Evolutionary conservation across 2,329 filamentous ascomycete species (phyloP).

Genomic region (Fonsecaea monophora): DNA sequence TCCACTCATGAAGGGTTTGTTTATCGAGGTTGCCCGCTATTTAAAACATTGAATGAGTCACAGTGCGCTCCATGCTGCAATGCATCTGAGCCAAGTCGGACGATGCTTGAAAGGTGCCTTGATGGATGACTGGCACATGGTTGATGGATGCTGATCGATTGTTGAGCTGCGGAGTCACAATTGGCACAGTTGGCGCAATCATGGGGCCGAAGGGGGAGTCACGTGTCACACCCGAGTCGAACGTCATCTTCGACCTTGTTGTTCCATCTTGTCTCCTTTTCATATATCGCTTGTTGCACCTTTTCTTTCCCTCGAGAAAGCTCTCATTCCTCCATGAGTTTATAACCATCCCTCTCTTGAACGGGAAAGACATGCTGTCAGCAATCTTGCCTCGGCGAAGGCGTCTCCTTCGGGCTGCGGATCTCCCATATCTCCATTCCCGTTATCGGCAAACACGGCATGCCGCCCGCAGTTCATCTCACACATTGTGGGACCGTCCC

Average conservation of each 20-base stretch:
- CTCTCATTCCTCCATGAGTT: background rate
- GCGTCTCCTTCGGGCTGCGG: background rate
- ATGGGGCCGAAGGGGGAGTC: background rate
- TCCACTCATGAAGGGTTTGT: background rate
- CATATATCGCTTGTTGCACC: background rate
- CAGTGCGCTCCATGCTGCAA: background rate
- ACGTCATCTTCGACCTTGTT: background rate
- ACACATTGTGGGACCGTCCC: conserved; percentile 18
- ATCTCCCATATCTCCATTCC: conserved; percentile 12
- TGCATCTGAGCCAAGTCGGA: background rate
- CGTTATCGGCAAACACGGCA: conserved; percentile 21
- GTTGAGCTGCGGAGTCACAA: background rate
- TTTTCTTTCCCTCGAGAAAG: background rate
- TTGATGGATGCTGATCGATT: background rate
- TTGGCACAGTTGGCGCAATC: background rate
- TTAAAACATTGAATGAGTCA: background rate
- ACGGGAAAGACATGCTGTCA: conserved; percentile 7
- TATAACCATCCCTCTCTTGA: background rate
- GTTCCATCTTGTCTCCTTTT: background rate
- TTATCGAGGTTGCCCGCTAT: background rate
- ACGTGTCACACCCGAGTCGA: background rate
- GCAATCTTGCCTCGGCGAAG: background rate
- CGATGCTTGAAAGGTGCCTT: background rate
- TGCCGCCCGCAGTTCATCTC: conserved; percentile 5
- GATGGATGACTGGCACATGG: background rate